These are phyloP conservation scores for Oehlia diaphana DNA, from an alignment of 192 early-diverging fungal species.

Conservation along the genomic window DNA sequence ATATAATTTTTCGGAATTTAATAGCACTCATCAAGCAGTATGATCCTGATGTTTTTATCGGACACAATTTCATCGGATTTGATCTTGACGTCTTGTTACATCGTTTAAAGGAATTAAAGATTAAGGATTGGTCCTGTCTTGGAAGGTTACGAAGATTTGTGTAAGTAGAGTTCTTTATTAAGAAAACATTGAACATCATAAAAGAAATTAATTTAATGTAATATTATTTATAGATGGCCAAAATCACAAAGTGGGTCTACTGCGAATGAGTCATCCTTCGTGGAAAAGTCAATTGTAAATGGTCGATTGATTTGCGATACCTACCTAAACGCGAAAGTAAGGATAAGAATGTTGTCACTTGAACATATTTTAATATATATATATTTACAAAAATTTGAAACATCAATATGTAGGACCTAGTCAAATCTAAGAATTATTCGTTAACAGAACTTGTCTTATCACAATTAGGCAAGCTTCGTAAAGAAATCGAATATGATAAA, in stretches of 20 bases:
- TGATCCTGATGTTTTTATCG: slow-evolving; percentile 94
- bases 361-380: neutral
- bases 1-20: neutral
- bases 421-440: slow-evolving; percentile 82
- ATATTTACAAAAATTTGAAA: neutral
- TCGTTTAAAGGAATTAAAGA: slow-evolving; percentile 83
- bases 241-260: slow-evolving; percentile 71
- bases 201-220: neutral
- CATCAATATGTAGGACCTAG: slow-evolving; percentile 60
- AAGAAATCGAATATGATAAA: slow-evolving; percentile 82
- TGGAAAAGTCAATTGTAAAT: slow-evolving; percentile 73
- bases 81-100: slow-evolving; percentile 91
- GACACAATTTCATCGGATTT: slow-evolving; percentile 97
- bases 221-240: slow-evolving; percentile 64
- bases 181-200: neutral
- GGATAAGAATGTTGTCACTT: neutral
- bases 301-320: slow-evolving; percentile 95
- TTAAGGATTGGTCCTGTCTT: slow-evolving; percentile 82
- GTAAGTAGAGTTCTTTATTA: slow-evolving; percentile 37
- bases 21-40: slow-evolving; percentile 66
- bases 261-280: slow-evolving; percentile 62
- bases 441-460: slow-evolving; percentile 74
- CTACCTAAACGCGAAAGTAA: slow-evolving; percentile 68
- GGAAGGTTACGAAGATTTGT: slow-evolving; percentile 79
- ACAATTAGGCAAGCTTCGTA: slow-evolving; percentile 76